phyloP scores from a whole-genome alignment of 2,329 filamentous ascomycete genomes.

The Aspergillus piperis region DNA sequence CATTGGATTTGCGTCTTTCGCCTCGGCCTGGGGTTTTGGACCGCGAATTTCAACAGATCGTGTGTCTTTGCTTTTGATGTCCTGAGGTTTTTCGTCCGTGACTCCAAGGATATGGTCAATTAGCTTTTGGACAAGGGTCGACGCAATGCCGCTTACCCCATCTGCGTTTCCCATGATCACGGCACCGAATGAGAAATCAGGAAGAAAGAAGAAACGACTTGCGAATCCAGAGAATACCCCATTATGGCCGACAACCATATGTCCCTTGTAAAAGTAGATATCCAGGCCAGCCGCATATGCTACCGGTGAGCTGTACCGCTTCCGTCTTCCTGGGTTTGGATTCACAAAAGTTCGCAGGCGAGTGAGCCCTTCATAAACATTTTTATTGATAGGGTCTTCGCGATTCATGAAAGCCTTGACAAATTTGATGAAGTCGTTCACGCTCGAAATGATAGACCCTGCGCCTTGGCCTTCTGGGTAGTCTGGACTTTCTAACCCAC shows the following conservation, averaged over 20 bases:
- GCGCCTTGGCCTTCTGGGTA: slow-evolving; percentile 43
- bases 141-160: slow-evolving; percentile 14
- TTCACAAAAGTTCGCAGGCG: slow-evolving; percentile 27
- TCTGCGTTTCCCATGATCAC: slow-evolving; percentile 33
- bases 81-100: slow-evolving; percentile 18
- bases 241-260: slow-evolving; percentile 32
- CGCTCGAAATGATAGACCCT: slow-evolving; percentile 44
- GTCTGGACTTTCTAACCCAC: slow-evolving; percentile 29
- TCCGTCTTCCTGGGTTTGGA: slow-evolving; percentile 16
- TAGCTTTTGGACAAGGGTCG: slow-evolving; percentile 23
- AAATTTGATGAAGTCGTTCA: slow-evolving; percentile 34
- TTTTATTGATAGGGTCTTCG: slow-evolving; percentile 26
- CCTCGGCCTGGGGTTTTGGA: neutral
- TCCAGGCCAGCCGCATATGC: slow-evolving; percentile 31
- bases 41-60: neutral
- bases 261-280: slow-evolving; percentile 30
- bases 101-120: slow-evolving; percentile 27
- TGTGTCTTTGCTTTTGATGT: slow-evolving; percentile 15
- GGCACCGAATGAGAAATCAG: slow-evolving; percentile 29
- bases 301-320: slow-evolving; percentile 25
- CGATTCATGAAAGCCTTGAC: slow-evolving; percentile 33
- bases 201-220: slow-evolving; percentile 30
- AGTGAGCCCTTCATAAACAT: slow-evolving; percentile 27
- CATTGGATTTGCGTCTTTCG: neutral
- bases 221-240: slow-evolving; percentile 31